phyloP scores from a whole-genome alignment of 108 stramenopile genomes.

The Cyclostephanos tholiformis region DNA sequence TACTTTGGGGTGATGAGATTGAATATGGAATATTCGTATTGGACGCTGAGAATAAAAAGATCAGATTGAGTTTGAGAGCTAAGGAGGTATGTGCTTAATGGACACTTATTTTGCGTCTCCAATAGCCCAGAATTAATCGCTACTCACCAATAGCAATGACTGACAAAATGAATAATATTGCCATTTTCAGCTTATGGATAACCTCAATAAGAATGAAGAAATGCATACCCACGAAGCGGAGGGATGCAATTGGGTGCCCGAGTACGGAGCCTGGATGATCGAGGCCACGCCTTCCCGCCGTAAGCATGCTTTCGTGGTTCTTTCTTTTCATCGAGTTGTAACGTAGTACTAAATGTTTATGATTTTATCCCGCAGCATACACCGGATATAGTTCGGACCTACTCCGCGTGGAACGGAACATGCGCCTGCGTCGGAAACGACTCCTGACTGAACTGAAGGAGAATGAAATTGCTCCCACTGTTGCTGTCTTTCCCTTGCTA shows the following conservation, averaged over 20 bases:
- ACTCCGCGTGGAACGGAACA: conserved; percentile 96
- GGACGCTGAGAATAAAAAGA: conserved; percentile 79
- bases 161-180: background rate
- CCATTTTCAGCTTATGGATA: conserved; percentile 81
- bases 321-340: background rate
- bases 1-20: conserved; percentile 98
- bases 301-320: conserved; percentile 1
- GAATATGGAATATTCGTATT: conserved; percentile 95
- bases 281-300: conserved; percentile 94
- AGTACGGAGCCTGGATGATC: conserved; percentile 99
- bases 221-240: conserved; percentile 64
- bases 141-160: background rate
- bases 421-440: conserved; percentile 94
- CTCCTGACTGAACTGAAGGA: conserved; percentile 84
- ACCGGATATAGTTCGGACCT: conserved; percentile 92
- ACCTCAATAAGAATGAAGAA: conserved; percentile 83
- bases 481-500: conserved; percentile 85
- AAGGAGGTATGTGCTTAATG: conserved; percentile 69
- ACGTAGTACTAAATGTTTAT: background rate
- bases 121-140: background rate
- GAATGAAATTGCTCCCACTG: conserved; percentile 94
- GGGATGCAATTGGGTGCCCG: conserved; percentile 95
- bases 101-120: background rate
- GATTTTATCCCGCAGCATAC: conserved; percentile 47
- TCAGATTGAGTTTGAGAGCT: conserved; percentile 81